A percentile compares a stretch with the other conserved stretches of the same genome.
Conservation (phyloP, 140 eudicot genomes). For the Ambrosia hybrid region DNA sequence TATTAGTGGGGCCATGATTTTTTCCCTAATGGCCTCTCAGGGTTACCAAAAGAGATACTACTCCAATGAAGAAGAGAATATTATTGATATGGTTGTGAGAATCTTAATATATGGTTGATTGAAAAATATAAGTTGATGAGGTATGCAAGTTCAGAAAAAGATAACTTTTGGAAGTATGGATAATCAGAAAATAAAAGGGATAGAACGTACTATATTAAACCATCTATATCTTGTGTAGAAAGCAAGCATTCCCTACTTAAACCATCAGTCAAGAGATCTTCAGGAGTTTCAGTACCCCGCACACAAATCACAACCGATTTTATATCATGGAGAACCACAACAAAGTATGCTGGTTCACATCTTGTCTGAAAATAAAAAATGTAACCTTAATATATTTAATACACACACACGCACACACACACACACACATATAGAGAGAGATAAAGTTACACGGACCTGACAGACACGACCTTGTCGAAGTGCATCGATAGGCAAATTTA, state of each 20-base stretch:
- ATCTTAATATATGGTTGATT: not conserved
- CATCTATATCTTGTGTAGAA: conserved; percentile 53
- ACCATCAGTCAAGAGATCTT: conserved; percentile 78
- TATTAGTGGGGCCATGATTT: not conserved
- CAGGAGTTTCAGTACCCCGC: conserved; percentile 85
- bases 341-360: conserved; percentile 76
- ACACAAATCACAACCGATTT: conserved; percentile 64
- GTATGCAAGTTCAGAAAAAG: not conserved
- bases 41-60: conserved; percentile 1
- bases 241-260: conserved; percentile 65
- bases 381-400: not conserved
- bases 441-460: conserved; percentile 47
- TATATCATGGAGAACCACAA: conserved; percentile 59
- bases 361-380: conserved; percentile 39
- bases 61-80: conserved; percentile 6
- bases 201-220: conserved; percentile 50
- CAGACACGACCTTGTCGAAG: conserved; percentile 77
- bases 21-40: not conserved
- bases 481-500: conserved; percentile 45
- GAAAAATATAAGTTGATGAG: not conserved
- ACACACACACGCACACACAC: too few relatives aligned
- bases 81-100: conserved; percentile 2
- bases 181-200: not conserved
- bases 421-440: too few relatives aligned
- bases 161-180: conserved; percentile 4